phyloP scores from a whole-genome alignment of 2,329 filamentous ascomycete species.

The Pezicula carpinea region DNA sequence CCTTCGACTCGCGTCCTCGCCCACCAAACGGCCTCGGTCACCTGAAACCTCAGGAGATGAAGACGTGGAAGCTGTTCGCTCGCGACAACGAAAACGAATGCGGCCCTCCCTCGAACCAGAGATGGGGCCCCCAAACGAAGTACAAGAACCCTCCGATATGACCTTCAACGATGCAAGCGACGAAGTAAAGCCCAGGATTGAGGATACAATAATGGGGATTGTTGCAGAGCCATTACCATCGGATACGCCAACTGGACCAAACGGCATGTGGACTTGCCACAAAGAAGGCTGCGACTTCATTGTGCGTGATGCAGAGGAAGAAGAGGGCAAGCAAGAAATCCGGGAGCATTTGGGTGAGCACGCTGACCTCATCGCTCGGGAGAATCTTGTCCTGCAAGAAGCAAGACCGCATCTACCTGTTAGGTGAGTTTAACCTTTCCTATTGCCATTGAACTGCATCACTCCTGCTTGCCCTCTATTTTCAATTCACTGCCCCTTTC shows the following conservation, averaged over 20 bases:
- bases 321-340: conserved; percentile 51
- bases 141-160: conserved; percentile 1
- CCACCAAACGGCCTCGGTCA: neutral
- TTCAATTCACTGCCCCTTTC: too few species aligned
- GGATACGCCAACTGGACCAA: conserved; percentile 46
- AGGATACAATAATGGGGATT: conserved; percentile 3
- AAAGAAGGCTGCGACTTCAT: conserved; percentile 60
- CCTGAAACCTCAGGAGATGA: neutral
- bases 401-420: conserved; percentile 48
- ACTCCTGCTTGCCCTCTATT: neutral
- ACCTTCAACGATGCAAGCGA: neutral
- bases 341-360: conserved; percentile 58
- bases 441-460: conserved; percentile 13
- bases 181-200: conserved; percentile 9
- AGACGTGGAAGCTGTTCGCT: neutral
- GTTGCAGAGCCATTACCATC: conserved; percentile 40
- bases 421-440: conserved; percentile 44
- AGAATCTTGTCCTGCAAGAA: neutral
- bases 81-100: neutral
- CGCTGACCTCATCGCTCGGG: conserved; percentile 28
- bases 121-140: neutral
- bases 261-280: conserved; percentile 63
- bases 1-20: conserved; percentile 1
- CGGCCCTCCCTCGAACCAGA: neutral
- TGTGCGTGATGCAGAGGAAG: conserved; percentile 56